Conservation (phyloP, 2,329 filamentous ascomycete genomes). For the Ophiostoma sp. region DNA sequence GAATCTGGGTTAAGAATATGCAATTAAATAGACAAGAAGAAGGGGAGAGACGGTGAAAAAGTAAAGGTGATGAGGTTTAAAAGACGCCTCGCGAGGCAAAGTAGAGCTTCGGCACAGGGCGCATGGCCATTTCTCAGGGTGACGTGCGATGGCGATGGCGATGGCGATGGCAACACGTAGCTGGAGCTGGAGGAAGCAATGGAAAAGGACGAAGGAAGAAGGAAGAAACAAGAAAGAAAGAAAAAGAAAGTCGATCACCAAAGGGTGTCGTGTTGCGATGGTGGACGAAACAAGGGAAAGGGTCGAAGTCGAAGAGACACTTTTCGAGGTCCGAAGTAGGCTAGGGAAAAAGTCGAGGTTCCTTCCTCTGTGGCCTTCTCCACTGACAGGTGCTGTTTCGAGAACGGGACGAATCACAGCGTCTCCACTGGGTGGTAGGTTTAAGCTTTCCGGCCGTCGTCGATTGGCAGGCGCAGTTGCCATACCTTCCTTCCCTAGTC, state of each 20-base stretch:
- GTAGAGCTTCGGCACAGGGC: constrained; percentile 12
- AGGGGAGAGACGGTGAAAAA: not conserved
- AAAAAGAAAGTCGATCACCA: constrained; percentile 17
- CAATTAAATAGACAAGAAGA: not conserved
- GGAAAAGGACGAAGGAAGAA: not conserved
- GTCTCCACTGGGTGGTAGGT: not conserved
- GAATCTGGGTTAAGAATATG: not conserved
- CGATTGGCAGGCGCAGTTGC: constrained; percentile 9
- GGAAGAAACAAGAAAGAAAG: not conserved
- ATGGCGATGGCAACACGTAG: not conserved
- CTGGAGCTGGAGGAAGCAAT: not conserved
- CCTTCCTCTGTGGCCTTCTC: constrained; percentile 8
- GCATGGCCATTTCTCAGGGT: constrained; percentile 18
- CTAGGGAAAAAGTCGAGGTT: constrained; percentile 18
- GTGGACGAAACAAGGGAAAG: constrained; percentile 13
- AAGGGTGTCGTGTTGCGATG: constrained; percentile 10
- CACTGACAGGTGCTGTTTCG: not conserved
- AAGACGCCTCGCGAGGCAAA: constrained; percentile 17
- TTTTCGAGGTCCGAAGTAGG: not conserved
- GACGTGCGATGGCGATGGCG: not conserved
- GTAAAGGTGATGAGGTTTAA: not conserved
- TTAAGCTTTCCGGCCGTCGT: constrained; percentile 12
- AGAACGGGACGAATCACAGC: constrained; percentile 10
- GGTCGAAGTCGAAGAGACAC: constrained; percentile 1
- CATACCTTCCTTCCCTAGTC: constrained; percentile 9